Evolutionary conservation across 352 stramenopile genomes (phyloP).

Genomic region (Phytophthora pisi): DNA sequence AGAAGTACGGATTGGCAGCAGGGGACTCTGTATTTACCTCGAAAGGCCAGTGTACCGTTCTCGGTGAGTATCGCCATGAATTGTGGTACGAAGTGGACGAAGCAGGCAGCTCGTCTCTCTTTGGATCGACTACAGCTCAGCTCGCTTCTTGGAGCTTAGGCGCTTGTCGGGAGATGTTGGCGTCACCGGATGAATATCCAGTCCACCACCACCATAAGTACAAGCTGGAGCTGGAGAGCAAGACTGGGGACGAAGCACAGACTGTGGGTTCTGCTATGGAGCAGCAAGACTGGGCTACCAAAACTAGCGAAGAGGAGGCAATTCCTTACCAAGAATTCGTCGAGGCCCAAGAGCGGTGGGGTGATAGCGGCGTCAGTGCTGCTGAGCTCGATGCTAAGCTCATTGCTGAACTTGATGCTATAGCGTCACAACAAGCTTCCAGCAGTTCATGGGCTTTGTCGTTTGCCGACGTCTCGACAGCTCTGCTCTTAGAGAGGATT

Average conservation of each 20-base stretch:
- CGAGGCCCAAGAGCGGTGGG: constrained; percentile 25
- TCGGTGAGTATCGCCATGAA: constrained; percentile 66
- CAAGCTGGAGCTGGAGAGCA: constrained; percentile 20
- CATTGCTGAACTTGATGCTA: constrained; percentile 32
- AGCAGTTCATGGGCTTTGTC: constrained; percentile 29
- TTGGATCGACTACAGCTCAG: constrained; percentile 2
- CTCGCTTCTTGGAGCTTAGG: constrained; percentile 55
- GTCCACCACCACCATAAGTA: constrained; percentile 41
- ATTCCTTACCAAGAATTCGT: constrained; percentile 27
- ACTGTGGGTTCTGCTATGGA: background rate
- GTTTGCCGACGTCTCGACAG: constrained; percentile 37
- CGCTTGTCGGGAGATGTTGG: constrained; percentile 53
- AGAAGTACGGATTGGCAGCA: constrained; percentile 46
- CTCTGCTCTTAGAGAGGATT: constrained; percentile 33
- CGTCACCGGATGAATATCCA: constrained; percentile 48
- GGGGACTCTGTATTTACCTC: constrained; percentile 69
- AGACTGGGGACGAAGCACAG: background rate
- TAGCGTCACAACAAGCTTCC: constrained; percentile 26
- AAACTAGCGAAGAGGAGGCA: background rate
- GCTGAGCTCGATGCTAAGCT: constrained; percentile 31
- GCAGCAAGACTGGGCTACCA: background rate
- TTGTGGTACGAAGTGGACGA: constrained; percentile 71
- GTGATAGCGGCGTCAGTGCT: constrained; percentile 1
- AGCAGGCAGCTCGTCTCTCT: constrained; percentile 13
- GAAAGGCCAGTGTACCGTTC: constrained; percentile 60